These are phyloP conservation scores for Lagenidium giganteum DNA, from an alignment of 352 stramenopile species.

Conservation along the genomic window DNA sequence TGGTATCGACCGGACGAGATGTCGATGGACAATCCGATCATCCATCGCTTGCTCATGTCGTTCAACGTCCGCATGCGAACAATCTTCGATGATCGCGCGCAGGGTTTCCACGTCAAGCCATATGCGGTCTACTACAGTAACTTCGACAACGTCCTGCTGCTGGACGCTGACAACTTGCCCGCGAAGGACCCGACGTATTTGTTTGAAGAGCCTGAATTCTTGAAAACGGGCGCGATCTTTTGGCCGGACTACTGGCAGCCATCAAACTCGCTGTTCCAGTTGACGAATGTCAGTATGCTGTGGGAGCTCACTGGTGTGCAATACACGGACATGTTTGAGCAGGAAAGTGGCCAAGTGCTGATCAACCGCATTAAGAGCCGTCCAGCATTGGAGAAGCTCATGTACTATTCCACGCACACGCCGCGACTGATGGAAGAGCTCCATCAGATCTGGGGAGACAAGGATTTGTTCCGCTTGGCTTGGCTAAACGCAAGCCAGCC, in stretches of 20 bases:
- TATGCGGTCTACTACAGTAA: slow-evolving; percentile 85
- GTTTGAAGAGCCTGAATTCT: slow-evolving; percentile 76
- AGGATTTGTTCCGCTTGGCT: slow-evolving; percentile 79
- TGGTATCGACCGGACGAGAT: slow-evolving; percentile 86
- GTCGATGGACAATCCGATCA: slow-evolving; percentile 75
- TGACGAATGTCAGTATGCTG: slow-evolving; percentile 66
- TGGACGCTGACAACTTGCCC: slow-evolving; percentile 82
- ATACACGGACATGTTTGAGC: slow-evolving; percentile 80
- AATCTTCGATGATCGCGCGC: slow-evolving; percentile 72
- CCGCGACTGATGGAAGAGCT: slow-evolving; percentile 64
- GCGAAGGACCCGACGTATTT: slow-evolving; percentile 80
- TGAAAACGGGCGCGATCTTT: slow-evolving; percentile 74
- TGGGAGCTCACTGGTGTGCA: slow-evolving; percentile 73
- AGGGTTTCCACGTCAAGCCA: slow-evolving; percentile 79
- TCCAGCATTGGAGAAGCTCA: slow-evolving; percentile 74
- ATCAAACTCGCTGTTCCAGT: slow-evolving; percentile 75
- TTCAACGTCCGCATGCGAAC: slow-evolving; percentile 76
- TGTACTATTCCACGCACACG: slow-evolving; percentile 80
- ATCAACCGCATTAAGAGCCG: slow-evolving; percentile 77
- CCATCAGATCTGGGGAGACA: slow-evolving; percentile 83
- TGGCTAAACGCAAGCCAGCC: slow-evolving; percentile 75
- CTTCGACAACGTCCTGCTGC: slow-evolving; percentile 80
- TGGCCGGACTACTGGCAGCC: slow-evolving; percentile 86
- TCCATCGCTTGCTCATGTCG: slow-evolving; percentile 56
- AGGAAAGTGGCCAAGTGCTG: slow-evolving; percentile 83